Conservation (phyloP, 2,329 filamentous ascomycete species). For the Fusarium incarnatum region DNA sequence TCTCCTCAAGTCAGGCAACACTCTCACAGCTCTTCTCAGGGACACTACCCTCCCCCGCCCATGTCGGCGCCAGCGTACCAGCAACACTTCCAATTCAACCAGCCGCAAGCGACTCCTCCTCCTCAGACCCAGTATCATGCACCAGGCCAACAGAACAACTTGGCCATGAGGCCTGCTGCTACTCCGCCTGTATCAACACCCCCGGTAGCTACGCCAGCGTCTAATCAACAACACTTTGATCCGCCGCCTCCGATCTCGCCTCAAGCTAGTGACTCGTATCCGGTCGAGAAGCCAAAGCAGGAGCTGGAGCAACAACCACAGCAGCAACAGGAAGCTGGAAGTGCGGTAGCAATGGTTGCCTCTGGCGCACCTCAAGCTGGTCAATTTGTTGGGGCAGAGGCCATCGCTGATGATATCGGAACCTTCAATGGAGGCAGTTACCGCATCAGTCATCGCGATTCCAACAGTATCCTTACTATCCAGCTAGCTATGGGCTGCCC, state of each 20-base stretch:
- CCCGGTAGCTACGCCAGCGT: conserved; percentile 41
- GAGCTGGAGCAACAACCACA: conserved; percentile 38
- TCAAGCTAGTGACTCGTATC: conserved; percentile 40
- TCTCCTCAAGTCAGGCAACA: conserved; percentile 43
- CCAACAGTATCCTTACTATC: conserved; percentile 88
- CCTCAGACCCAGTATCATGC: conserved; percentile 43
- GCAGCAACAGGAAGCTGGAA: conserved; percentile 38
- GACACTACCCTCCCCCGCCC: conserved; percentile 42
- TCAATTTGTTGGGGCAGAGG: conserved; percentile 72
- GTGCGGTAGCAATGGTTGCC: conserved; percentile 50
- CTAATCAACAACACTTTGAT: conserved; percentile 44
- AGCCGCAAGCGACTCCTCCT: conserved; percentile 40
- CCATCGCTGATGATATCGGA: conserved; percentile 85
- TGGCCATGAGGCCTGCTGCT: conserved; percentile 35
- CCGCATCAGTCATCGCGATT: conserved; percentile 90
- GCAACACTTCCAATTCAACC: conserved; percentile 43
- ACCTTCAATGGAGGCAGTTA: conserved; percentile 97
- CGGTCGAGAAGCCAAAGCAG: conserved; percentile 47
- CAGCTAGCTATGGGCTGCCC: conserved; percentile 92
- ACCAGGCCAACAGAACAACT: conserved; percentile 33
- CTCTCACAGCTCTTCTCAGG: conserved; percentile 30
- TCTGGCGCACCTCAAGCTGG: conserved; percentile 57
- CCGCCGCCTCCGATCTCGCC: conserved; percentile 45
- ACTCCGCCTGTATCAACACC: conserved; percentile 45
- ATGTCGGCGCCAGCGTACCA: conserved; percentile 39